Percentiles rank a stretch among this genome's conserved stretches.
Conservation (phyloP, 2,329 filamentous ascomycete genomes). For the Paraphoma sp. region DNA sequence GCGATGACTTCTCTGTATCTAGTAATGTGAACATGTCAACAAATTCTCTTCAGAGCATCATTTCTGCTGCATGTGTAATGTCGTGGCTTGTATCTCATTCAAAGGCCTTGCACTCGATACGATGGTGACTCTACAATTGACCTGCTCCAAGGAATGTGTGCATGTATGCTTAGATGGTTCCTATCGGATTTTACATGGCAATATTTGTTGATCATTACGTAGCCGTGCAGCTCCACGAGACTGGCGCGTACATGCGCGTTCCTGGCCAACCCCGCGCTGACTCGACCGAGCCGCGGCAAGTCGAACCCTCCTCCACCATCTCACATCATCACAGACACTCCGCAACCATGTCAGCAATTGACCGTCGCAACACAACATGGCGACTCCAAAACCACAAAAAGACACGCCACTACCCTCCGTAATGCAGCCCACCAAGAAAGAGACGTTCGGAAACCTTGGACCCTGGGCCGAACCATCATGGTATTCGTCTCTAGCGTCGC, state of each 20-base stretch:
- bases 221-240: too few relatives aligned
- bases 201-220: too few relatives aligned
- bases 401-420: constrained; percentile 18
- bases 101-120: too few relatives aligned
- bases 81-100: too few relatives aligned
- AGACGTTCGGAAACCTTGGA: constrained; percentile 43
- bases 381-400: constrained; percentile 14
- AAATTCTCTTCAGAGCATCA: constrained; percentile 1
- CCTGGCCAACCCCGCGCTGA: not conserved
- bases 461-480: constrained; percentile 58
- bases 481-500: constrained; percentile 57
- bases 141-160: too few relatives aligned
- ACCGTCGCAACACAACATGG: constrained; percentile 7
- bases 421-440: constrained; percentile 30
- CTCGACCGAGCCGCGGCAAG: constrained; percentile 19
- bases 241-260: too few relatives aligned
- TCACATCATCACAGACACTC: not conserved
- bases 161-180: too few relatives aligned
- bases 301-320: constrained; percentile 5
- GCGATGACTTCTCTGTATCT: constrained; percentile 16
- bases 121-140: too few relatives aligned
- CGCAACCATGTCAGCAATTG: not conserved
- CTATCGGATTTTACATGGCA: too few relatives aligned
- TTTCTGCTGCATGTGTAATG: not conserved
- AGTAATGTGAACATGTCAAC: constrained; percentile 26